These are phyloP conservation scores for Rhodotorula babjevae DNA, from an alignment of 768 basidiomycete species.

Conservation along the genomic window DNA sequence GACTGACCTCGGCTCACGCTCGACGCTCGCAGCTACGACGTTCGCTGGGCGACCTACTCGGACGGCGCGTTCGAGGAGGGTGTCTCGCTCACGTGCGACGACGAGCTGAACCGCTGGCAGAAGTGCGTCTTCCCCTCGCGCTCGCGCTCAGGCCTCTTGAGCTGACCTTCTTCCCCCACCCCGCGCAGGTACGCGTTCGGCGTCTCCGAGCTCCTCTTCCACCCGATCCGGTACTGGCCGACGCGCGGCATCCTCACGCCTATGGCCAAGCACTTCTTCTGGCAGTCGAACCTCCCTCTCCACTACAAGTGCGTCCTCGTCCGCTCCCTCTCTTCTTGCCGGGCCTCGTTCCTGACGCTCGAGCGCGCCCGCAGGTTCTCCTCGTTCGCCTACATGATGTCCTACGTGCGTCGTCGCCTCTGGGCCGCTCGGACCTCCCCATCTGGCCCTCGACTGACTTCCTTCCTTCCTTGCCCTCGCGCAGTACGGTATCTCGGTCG, in stretches of 20 bases:
- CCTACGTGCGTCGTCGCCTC: constrained; percentile 38
- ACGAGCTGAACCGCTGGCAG: constrained; percentile 88
- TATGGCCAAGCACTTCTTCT: constrained; percentile 45
- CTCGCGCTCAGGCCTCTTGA: background rate
- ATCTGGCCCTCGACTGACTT: no score
- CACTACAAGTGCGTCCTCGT: constrained; percentile 53
- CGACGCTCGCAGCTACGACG: constrained; percentile 4
- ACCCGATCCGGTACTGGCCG: constrained; percentile 75
- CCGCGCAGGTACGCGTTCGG: constrained; percentile 30
- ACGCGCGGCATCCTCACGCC: constrained; percentile 68
- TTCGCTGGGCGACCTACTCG: constrained; percentile 66
- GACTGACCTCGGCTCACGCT: background rate
- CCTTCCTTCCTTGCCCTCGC: background rate
- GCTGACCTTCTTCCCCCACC: background rate
- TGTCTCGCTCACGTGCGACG: constrained; percentile 79
- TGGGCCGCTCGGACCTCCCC: no score
- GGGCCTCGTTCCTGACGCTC: background rate
- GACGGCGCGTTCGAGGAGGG: constrained; percentile 66
- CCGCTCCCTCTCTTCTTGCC: background rate
- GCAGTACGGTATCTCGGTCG: constrained; percentile 39
- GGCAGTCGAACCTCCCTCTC: constrained; percentile 51
- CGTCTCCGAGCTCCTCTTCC: constrained; percentile 63
- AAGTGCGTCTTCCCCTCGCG: constrained; percentile 51
- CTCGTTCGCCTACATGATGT: constrained; percentile 55
- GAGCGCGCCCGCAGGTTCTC: background rate